Conservation (phyloP, 139 green algal species). For the Coccomyxa sp. region DNA sequence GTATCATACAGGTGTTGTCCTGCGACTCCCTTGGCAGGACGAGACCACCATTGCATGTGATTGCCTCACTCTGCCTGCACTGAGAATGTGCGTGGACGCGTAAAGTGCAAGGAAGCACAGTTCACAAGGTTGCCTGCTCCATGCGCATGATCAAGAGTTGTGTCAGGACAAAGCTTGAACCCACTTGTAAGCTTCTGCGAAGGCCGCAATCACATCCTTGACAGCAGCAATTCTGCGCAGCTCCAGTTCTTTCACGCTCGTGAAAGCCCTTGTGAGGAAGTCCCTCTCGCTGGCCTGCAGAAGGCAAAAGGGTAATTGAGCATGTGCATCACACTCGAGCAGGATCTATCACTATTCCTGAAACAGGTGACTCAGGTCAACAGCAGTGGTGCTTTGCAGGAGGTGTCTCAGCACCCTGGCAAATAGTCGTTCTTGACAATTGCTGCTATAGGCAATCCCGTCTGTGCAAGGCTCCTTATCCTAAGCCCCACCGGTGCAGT, state of each 20-base stretch:
- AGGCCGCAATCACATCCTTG: slow-evolving; percentile 15
- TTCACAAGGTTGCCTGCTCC: neutral
- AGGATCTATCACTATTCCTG: neutral
- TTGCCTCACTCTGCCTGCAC: no score
- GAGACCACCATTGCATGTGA: no score
- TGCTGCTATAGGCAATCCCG: no score
- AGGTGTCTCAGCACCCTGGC: no score
- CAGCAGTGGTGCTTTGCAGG: slow-evolving; percentile 4
- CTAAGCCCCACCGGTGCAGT: neutral
- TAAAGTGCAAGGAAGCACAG: no score
- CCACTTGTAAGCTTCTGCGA: slow-evolving; percentile 23
- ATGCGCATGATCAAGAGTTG: neutral
- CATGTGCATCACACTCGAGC: neutral
- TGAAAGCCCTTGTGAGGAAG: slow-evolving; percentile 43
- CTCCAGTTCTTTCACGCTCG: slow-evolving; percentile 44
- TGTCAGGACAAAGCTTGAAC: no score
- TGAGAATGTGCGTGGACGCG: no score
- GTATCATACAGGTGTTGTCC: no score
- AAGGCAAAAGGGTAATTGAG: no score
- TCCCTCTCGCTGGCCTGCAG: slow-evolving; percentile 37
- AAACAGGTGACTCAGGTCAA: neutral
- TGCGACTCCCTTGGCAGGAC: no score
- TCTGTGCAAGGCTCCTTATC: no score
- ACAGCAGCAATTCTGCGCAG: slow-evolving; percentile 25
- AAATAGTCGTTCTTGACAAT: no score